Evolutionary conservation across 2,329 filamentous ascomycete genomes (phyloP), one percentile per base, ranked within the genome.

Genomic region (Incumbomyces lentus): DNA sequence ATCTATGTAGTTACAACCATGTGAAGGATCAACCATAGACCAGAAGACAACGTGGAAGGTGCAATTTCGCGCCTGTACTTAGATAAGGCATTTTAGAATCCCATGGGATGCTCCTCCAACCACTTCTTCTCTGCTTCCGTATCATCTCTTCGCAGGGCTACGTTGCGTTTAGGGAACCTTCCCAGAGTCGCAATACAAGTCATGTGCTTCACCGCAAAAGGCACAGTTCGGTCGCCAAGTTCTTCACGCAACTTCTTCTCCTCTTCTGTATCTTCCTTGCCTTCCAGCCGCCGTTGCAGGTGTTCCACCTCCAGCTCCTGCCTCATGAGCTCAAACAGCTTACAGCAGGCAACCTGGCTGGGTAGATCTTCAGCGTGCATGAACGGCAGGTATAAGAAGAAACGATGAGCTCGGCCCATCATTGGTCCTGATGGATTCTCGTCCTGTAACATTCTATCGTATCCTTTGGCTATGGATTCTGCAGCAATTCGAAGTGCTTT

Each of bases 381-480:
- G 18, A 66, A 54, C 1, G 63, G 62, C 39, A 65, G 54, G 47
- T 65, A 66, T 48, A 64, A 56, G 43, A 64, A 64, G n/a, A 19
- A 44, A 10, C 41, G 41, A 37, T 44, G 33, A 55, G 49, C 40
- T 55, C 48, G 29, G 35, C 44, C 39, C n/a, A 17, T 34, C n/a
- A 17, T 14, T 10, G 33, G 11, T 6, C 13, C 17, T 14, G 31
- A 30, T 16, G 3, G 3, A 36, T 38, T 16, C 19, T 46, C 33
- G 7, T 40, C 35, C 1, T 55, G 53, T 11, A 64, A 34, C 1
- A 55, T 32, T 17, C 48, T 53, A 48, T 64, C 60, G 48, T 54
- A 61, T 3, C 56, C 59, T 17, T 55, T 49, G 2, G 59, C 58
- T 19, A 65, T 58, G 1, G 52, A 52, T 26, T 50, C 47, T 5